Conservation (phyloP, 2,329 filamentous ascomycete genomes). For the Colletotrichum sp. region DNA sequence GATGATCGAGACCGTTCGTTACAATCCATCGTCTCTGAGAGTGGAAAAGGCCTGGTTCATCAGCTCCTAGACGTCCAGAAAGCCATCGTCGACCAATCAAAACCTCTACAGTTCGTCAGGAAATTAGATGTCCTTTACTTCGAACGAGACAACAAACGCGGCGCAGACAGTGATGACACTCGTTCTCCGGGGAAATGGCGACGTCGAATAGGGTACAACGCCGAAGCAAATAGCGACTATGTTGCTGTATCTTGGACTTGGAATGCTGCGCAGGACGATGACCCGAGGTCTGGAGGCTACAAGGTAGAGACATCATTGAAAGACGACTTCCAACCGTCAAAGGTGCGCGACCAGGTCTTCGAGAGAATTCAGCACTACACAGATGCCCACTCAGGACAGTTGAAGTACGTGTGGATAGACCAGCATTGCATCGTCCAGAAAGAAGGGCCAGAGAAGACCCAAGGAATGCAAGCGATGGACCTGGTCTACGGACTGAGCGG, state of each 20-base stretch:
- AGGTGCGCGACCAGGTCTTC: not conserved
- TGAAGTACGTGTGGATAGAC: not conserved
- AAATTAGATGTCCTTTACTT: not conserved
- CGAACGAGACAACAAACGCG: not conserved
- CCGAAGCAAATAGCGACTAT: not conserved
- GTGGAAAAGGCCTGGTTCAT: not conserved
- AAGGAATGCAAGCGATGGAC: not conserved
- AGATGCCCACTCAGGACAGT: rapidly evolving
- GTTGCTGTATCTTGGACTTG: not conserved
- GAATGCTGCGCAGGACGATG: not conserved
- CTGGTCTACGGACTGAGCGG: not conserved
- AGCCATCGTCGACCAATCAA: not conserved
- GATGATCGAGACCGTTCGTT: not conserved
- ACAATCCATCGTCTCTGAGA: not conserved
- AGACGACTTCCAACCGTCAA: not conserved
- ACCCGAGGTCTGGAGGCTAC: not conserved
- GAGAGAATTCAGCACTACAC: not conserved
- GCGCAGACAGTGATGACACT: not conserved
- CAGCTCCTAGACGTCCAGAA: not conserved
- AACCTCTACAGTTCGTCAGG: not conserved
- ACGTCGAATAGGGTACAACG: not conserved
- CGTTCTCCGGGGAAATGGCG: not conserved
- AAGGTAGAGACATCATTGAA: not conserved
- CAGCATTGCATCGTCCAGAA: not conserved
- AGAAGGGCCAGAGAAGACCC: not conserved